Conservation (phyloP, 495 filamentous ascomycete genomes). For the Penicillium robsamsonii region DNA sequence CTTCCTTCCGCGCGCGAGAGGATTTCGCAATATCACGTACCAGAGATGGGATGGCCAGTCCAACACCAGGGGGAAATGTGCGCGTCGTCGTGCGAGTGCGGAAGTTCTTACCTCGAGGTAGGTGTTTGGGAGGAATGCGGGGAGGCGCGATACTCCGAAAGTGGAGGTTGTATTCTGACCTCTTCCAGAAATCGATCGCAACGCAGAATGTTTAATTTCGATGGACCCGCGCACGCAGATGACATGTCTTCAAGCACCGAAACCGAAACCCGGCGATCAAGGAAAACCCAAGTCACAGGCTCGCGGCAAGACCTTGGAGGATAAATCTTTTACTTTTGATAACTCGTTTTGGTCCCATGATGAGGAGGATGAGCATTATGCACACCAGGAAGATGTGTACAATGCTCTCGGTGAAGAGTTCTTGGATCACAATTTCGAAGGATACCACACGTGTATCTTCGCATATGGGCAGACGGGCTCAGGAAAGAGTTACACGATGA, state of each 20-base stretch:
- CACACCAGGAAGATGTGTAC: constrained; percentile 90
- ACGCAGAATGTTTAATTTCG: constrained; percentile 77
- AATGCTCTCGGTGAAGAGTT: constrained; percentile 94
- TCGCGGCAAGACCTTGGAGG: constrained; percentile 72
- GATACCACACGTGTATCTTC: constrained; percentile 99
- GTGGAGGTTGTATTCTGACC: constrained; percentile 1
- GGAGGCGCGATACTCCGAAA: background rate
- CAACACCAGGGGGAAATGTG: constrained; percentile 73
- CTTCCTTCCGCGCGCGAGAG: constrained; percentile 71
- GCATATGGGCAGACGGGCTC: constrained; percentile 98
- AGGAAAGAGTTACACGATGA: constrained; percentile 99
- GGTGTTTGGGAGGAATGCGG: constrained; percentile 15
- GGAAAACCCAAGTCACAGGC: constrained; percentile 64
- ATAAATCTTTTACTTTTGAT: constrained; percentile 93
- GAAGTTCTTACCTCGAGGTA: constrained; percentile 87
- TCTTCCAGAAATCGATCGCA: constrained; percentile 68
- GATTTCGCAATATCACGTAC: constrained; percentile 48
- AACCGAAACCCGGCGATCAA: constrained; percentile 61
- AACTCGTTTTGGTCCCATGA: constrained; percentile 97
- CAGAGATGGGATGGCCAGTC: constrained; percentile 35
- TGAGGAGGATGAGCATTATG: constrained; percentile 69
- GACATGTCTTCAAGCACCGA: constrained; percentile 66
- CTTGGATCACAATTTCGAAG: constrained; percentile 98
- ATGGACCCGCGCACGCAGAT: constrained; percentile 86
- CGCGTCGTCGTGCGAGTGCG: constrained; percentile 91